Percentiles rank a stretch among this genome's conserved stretches.
Evolutionary conservation across 306 rosid species (phyloP).

Genomic region (Vigna unguiculata): DNA sequence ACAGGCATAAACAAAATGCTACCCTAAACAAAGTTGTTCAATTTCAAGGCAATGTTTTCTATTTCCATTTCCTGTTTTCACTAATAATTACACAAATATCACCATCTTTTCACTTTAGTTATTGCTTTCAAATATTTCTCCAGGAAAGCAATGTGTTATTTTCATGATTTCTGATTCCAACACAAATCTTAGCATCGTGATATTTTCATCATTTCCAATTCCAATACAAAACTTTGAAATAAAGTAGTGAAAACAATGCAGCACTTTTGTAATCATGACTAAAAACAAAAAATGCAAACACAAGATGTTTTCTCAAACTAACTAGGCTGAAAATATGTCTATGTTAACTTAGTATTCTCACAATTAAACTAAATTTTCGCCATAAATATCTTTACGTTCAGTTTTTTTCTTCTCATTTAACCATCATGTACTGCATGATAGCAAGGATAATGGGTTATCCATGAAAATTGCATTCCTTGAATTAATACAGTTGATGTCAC

Average conservation of each 20-base stretch:
- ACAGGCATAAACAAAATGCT: constrained; percentile 2
- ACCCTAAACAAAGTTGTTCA: neutral
- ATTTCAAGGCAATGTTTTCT: neutral
- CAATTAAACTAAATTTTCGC: neutral
- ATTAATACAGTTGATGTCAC: neutral
- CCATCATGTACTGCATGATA: neutral
- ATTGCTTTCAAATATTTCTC: neutral
- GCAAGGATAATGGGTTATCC: constrained; percentile 15
- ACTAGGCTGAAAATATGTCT: neutral
- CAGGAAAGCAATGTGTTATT: neutral
- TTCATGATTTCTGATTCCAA: neutral
- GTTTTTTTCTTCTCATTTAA: neutral
- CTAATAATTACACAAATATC: neutral
- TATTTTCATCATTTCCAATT: neutral
- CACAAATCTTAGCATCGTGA: neutral
- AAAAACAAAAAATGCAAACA: neutral
- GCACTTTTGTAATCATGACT: neutral
- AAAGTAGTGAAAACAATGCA: neutral
- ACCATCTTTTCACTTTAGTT: neutral
- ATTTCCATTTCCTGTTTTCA: neutral
- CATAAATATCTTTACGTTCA: neutral
- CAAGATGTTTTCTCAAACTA: neutral
- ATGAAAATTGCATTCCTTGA: neutral
- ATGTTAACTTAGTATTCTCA: neutral
- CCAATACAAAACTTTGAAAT: neutral